Evolutionary conservation across 805 yeast species (phyloP).

Genomic region (Helenozyma rhizophorensis): DNA sequence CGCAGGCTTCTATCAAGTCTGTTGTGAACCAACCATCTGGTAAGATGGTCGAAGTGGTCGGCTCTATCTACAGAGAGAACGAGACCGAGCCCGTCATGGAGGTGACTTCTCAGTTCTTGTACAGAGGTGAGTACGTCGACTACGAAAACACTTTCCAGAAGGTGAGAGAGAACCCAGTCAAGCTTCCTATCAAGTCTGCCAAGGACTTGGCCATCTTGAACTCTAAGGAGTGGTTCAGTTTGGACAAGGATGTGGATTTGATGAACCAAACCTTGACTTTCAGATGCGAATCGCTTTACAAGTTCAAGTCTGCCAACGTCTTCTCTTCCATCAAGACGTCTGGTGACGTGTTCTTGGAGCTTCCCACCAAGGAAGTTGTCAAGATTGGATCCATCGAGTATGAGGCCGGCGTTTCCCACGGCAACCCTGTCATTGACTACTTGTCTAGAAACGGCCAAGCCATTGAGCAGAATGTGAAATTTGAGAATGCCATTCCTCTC

Average conservation of each 20-base stretch:
- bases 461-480: slow-evolving; percentile 87
- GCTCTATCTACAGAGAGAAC: slow-evolving; percentile 74
- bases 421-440: slow-evolving; percentile 97
- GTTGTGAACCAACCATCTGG: slow-evolving; percentile 91
- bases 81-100: slow-evolving; percentile 82
- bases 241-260: slow-evolving; percentile 65
- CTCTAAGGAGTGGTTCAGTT: slow-evolving; percentile 97
- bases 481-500: slow-evolving; percentile 88
- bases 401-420: slow-evolving; percentile 88
- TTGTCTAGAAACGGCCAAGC: slow-evolving; percentile 87
- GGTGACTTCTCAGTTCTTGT: slow-evolving; percentile 91
- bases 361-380: slow-evolving; percentile 85
- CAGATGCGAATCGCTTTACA: slow-evolving; percentile 80
- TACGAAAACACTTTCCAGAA: slow-evolving; percentile 90
- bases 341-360: slow-evolving; percentile 83
- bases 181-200: slow-evolving; percentile 64
- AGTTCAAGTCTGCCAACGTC: slow-evolving; percentile 71
- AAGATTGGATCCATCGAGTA: slow-evolving; percentile 82
- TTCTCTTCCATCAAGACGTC: slow-evolving; percentile 76
- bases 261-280: slow-evolving; percentile 79
- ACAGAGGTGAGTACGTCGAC: slow-evolving; percentile 88
- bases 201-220: slow-evolving; percentile 91
- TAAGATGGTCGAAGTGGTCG: slow-evolving; percentile 92
- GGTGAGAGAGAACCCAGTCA: slow-evolving; percentile 80
- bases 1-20: slow-evolving; percentile 80